These are phyloP conservation scores for Clitopilus passeckerianus DNA, from an alignment of 768 basidiomycete genomes.

Conservation along the genomic window DNA sequence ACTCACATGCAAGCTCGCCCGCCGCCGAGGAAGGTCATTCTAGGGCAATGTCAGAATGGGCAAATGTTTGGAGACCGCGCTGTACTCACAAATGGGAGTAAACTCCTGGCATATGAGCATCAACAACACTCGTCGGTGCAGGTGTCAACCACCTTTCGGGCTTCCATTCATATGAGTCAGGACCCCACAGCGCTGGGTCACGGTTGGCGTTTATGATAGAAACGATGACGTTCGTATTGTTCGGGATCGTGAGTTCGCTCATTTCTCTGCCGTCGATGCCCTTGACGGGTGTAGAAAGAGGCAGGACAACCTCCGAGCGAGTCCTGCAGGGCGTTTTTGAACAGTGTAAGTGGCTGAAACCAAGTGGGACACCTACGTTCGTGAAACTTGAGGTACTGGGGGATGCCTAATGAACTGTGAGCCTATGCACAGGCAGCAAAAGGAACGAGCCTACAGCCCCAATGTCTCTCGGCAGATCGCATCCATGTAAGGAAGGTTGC, in stretches of 20 bases:
- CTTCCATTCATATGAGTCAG: conserved; percentile 44
- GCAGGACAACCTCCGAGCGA: conserved; percentile 31
- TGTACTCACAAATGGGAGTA: conserved; percentile 37
- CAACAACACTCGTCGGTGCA: conserved; percentile 27
- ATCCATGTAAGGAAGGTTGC: conserved; percentile 29
- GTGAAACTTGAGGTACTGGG: conserved; percentile 8
- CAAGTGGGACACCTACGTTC: conserved; percentile 8
- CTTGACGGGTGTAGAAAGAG: conserved; percentile 31
- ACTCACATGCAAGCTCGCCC: conserved; percentile 41
- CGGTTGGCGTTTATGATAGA: conserved; percentile 33
- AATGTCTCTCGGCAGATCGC: conserved; percentile 33
- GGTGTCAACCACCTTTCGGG: conserved; percentile 44
- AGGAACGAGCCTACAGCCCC: conserved; percentile 23
- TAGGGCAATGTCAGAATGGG: conserved; percentile 7
- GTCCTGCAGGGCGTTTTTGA: conserved; percentile 18
- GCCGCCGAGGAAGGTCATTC: conserved; percentile 41
- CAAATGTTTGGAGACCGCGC: neutral
- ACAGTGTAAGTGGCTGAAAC: neutral
- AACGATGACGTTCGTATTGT: conserved; percentile 30
- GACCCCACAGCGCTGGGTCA: conserved; percentile 39
- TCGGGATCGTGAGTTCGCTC: conserved; percentile 30
- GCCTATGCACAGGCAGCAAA: neutral
- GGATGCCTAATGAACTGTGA: conserved; percentile 8
- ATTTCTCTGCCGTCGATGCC: conserved; percentile 31
- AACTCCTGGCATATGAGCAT: conserved; percentile 36